These are phyloP conservation scores for Pythium pyrilobum DNA, from an alignment of 352 stramenopile species.

Conservation along the genomic window DNA sequence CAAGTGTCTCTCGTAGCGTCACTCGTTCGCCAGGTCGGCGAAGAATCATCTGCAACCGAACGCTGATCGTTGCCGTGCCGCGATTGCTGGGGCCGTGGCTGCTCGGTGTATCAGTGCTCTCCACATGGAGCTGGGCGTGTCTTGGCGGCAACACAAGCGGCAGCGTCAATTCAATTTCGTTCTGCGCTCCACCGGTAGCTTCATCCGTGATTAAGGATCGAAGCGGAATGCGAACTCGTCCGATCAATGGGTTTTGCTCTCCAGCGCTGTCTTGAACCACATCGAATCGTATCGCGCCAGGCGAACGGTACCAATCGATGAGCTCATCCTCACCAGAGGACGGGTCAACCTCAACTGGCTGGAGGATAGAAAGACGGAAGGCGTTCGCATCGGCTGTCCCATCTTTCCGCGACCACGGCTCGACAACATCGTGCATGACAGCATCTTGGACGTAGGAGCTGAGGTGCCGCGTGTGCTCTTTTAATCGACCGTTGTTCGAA, in stretches of 20 bases:
- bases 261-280: constrained; percentile 22
- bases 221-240: constrained; percentile 22
- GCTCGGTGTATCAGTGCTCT: not conserved
- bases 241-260: constrained; percentile 12
- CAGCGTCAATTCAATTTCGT: constrained; percentile 20
- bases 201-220: constrained; percentile 21
- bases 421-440: constrained; percentile 26
- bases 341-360: constrained; percentile 16
- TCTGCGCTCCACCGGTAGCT: constrained; percentile 17
- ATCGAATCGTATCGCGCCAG: constrained; percentile 28
- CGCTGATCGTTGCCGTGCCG: constrained; percentile 13
- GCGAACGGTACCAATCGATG: constrained; percentile 18
- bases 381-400: constrained; percentile 20
- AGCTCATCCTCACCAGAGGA: constrained; percentile 16
- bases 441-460: constrained; percentile 17
- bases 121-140: too few species aligned
- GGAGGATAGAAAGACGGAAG: constrained; percentile 30
- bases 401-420: constrained; percentile 23
- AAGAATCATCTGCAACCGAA: constrained; percentile 27
- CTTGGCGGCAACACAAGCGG: constrained; percentile 11
- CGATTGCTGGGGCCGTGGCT: not conserved
- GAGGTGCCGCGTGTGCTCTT: constrained; percentile 19
- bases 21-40: constrained; percentile 18
- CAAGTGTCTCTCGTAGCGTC: constrained; percentile 24
- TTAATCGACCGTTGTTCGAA: constrained; percentile 22